Base-by-base conservation (phyloP, 345 rosid genomes). In the Raphanus sativus region DNA sequence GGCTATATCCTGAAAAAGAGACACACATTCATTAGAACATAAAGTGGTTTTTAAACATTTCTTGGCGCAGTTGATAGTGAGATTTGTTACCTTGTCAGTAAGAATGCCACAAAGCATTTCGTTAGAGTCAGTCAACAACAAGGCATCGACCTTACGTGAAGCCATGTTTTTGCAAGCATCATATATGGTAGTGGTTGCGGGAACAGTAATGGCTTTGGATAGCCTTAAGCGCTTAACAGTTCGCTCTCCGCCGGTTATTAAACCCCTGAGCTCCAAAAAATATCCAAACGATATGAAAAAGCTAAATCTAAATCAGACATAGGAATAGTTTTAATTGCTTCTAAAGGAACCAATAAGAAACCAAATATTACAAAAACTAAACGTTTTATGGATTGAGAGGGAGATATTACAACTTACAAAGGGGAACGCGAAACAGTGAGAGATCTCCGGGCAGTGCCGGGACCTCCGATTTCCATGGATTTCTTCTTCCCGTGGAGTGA, bases 51-150 rank as follows among this genome's bases (percentile, higher is more conserved):
- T 2, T 54, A 5, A 21, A 17, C 11, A 21, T 4, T 61, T 61
- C 3, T 5, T 34, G 34, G 30, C 9, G 16, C 16, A 48, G 5
- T 48, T 48, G 54, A 13, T 4, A 52, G 58, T 52, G 64, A 60
- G 9, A 34, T 34, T 71, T 8, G 1, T 45, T 48, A 93, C 99
- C 95, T 88, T 96, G 77, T 93, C 98, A 0, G 99, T 96, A 69
- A 96, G 97, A 74, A 96, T 96, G 81, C 99, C 99, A 80, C 99
- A 93, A 64, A 96, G 96, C 76, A 96, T 84, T 24, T 93, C 95
- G 79, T 91, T 90, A 69, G 99, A 85, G 70, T 96, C 98, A 11
- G 99, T 96, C 24, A 96, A 86, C 83, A 96, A 80, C 67, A 93
- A 80, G 36, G 99, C 99, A 86, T 93, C 98, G 82, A 91, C 87